Evolutionary conservation across 2,329 filamentous ascomycete species (phyloP), one percentile per base, ranked within the genome.

Genomic region (Ceratocystiopsis minuta): DNA sequence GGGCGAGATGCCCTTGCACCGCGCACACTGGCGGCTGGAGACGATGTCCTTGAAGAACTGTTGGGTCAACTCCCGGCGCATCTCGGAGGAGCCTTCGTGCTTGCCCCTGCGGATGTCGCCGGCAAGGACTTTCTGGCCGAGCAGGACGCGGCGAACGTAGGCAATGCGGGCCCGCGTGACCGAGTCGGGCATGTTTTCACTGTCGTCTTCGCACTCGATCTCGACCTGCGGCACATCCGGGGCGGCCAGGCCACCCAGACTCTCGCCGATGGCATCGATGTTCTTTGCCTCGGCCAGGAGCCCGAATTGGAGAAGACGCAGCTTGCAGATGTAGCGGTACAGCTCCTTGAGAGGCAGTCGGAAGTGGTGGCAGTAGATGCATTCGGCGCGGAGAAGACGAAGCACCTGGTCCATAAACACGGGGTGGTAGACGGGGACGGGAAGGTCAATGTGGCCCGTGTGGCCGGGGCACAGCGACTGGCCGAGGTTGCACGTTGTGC

Each of bases 381-480:
- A 98, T 59, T 88, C 81, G 42, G 84, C 80, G 51, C 86, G 78
- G 16, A 98, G 69, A 37, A 98, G 67, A 37, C 83, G 79, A 48
- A 92, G 73, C 41, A 87, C 72, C 58, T 95, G 87, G 56, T 95
- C 87, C 67, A 98, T 80, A 55, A 95, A 96, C 2, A 86, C 81
- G n/a, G 88, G 84, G 59, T 98, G 88, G 58, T 96, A 98, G 41
- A 95, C 83, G 38, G 83, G 84, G 13, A 87, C 80, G 14, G 90
- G 87, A 13, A 98, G 76, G 53, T 95, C 85, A 57, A 98, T 93
- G 56, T 98, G 90, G 41, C 90, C 92, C 45, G 81, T 74, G 64
- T 98, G 92, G 44, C 92, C 92, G 7, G 88, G 85, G 57, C 92
- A 98, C 52, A 74, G 74, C 55, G 77, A 72, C 47, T 78, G 78